Evolutionary conservation across 768 basidiomycete genomes (phyloP).

Genomic region (Strobilomyces confusus): DNA sequence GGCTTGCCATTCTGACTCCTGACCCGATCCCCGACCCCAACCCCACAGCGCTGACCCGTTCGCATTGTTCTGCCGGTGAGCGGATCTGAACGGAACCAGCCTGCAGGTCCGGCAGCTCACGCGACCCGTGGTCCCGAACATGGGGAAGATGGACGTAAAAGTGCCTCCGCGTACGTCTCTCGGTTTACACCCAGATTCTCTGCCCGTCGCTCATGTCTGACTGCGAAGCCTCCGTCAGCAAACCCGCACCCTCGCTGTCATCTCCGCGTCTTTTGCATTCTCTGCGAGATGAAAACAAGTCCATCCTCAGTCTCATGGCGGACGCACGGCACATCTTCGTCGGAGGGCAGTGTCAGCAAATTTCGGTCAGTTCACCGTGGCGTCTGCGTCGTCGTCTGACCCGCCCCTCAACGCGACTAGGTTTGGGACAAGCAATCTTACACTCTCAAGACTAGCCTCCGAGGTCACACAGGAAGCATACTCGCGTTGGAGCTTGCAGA

Average conservation of each 20-base stretch:
- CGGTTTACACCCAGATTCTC: neutral
- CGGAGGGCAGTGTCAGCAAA: constrained; percentile 75
- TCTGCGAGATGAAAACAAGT: constrained; percentile 63
- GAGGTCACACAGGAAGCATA: constrained; percentile 83
- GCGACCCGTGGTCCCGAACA: neutral
- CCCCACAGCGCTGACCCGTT: no score
- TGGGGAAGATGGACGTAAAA: constrained; percentile 6
- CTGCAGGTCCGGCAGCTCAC: neutral
- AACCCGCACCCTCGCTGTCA: constrained; percentile 44
- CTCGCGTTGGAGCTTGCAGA: constrained; percentile 72
- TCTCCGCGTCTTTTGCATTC: constrained; percentile 60
- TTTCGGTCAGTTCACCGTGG: constrained; percentile 60
- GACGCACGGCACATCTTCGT: constrained; percentile 73
- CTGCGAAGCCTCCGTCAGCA: constrained; percentile 53
- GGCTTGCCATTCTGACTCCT: no score
- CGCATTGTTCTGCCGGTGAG: no score
- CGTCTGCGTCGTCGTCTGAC: neutral
- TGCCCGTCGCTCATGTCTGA: constrained; percentile 8
- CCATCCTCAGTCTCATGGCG: constrained; percentile 72
- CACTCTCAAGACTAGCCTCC: constrained; percentile 60
- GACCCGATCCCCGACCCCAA: no score
- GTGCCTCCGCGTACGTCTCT: constrained; percentile 26
- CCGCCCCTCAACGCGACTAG: constrained; percentile 36
- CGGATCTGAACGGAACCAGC: constrained; percentile 2
- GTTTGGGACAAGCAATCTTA: constrained; percentile 82